A percentile compares a stretch with the other conserved stretches of the same genome.
Evolutionary conservation across 2,329 filamentous ascomycete genomes (phyloP).

Genomic region (Penicillium janthinellum): DNA sequence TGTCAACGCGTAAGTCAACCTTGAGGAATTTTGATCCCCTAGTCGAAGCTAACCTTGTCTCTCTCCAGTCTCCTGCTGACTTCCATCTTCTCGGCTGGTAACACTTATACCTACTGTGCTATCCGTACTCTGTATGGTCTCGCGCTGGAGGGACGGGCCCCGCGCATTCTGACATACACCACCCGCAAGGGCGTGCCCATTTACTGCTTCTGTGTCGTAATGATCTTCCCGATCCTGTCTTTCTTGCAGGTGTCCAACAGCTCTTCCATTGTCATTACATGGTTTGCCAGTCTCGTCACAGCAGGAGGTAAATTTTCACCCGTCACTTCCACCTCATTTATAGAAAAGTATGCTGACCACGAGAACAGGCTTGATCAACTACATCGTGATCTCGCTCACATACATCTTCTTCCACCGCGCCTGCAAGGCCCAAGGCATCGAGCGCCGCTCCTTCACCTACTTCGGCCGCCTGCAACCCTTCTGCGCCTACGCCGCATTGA

Average conservation of each 20-base stretch:
- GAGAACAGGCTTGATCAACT: conserved; percentile 54
- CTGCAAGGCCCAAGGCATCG: conserved; percentile 53
- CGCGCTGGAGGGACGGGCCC: conserved; percentile 56
- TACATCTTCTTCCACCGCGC: conserved; percentile 62
- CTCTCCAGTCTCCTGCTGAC: conserved; percentile 47
- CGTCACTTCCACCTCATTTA: not conserved
- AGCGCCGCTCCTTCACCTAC: conserved; percentile 60
- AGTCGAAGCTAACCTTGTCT: not conserved
- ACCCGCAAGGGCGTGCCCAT: conserved; percentile 64
- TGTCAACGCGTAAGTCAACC: conserved; percentile 52
- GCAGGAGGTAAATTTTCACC: conserved; percentile 31
- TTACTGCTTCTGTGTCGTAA: conserved; percentile 58
- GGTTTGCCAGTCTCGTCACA: conserved; percentile 60
- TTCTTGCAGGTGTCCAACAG: conserved; percentile 56
- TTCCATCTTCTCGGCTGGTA: conserved; percentile 59
- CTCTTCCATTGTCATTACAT: conserved; percentile 55
- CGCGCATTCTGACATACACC: conserved; percentile 58
- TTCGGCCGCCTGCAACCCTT: conserved; percentile 62
- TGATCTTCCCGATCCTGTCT: conserved; percentile 57
- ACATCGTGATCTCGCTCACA: conserved; percentile 61
- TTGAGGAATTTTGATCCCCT: no score
- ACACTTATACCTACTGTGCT: conserved; percentile 58
- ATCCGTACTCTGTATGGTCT: conserved; percentile 57
- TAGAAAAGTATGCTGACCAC: conserved; percentile 5
- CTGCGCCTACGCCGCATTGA: conserved; percentile 41